Percentiles rank a stretch among this genome's conserved stretches.
Conservation (phyloP, 2,329 filamentous ascomycete genomes). For the Davidsoniella australis region DNA sequence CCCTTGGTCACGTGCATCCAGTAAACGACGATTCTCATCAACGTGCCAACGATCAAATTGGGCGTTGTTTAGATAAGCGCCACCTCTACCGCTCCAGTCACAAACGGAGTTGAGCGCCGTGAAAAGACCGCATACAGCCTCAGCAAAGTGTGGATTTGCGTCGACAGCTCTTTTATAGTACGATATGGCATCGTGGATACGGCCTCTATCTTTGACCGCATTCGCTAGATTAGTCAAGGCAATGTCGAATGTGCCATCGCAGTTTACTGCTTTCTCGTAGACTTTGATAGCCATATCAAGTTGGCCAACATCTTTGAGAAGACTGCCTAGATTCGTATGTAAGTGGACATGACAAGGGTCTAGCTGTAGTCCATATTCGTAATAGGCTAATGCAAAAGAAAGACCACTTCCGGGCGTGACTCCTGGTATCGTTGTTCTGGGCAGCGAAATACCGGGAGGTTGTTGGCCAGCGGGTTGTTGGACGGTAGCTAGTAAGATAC, state of each 20-base stretch:
- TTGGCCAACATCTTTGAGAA: slow-evolving; percentile 92
- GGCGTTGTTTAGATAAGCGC: slow-evolving; percentile 57
- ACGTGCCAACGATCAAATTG: slow-evolving; percentile 86
- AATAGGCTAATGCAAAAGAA: slow-evolving; percentile 77
- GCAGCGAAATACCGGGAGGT: background rate
- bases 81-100: slow-evolving; percentile 80
- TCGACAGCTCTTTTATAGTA: slow-evolving; percentile 84
- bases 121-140: slow-evolving; percentile 87
- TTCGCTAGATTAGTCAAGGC: slow-evolving; percentile 92
- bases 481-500: slow-evolving; percentile 86
- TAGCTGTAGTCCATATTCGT: slow-evolving; percentile 79
- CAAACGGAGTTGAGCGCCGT: slow-evolving; percentile 95
- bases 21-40: slow-evolving; percentile 63
- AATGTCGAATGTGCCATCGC: slow-evolving; percentile 91
- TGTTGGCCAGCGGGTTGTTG: slow-evolving; percentile 41
- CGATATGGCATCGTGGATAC: slow-evolving; percentile 75
- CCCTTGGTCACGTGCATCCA: slow-evolving; percentile 48
- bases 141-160: slow-evolving; percentile 89
- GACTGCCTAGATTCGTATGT: slow-evolving; percentile 87
- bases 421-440: slow-evolving; percentile 45
- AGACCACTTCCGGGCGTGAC: slow-evolving; percentile 75
- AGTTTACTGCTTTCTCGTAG: slow-evolving; percentile 88
- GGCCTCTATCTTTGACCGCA: slow-evolving; percentile 89
- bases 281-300: slow-evolving; percentile 82
- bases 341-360: slow-evolving; percentile 86